A percentile compares a stretch with the other conserved stretches of the same genome.
Conservation (phyloP, 169 alveolate species). For the Eimeria praecox region DNA sequence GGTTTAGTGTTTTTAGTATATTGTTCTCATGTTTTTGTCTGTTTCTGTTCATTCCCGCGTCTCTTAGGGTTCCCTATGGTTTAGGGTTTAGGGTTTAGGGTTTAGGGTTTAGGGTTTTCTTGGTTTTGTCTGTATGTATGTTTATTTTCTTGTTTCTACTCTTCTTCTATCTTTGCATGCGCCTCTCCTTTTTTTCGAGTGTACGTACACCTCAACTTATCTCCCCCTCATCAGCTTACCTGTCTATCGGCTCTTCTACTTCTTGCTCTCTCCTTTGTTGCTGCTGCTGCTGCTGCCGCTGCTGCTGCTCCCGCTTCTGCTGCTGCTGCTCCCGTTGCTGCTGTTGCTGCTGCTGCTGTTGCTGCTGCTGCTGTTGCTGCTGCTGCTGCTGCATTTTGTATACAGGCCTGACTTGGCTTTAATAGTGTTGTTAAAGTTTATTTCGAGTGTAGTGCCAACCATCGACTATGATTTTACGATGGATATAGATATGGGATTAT, state of each 20-base stretch:
- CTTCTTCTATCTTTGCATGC: no score
- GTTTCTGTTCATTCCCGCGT: no score
- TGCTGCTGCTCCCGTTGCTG: conserved; percentile 38
- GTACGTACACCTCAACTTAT: not conserved
- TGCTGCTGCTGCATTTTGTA: conserved; percentile 22
- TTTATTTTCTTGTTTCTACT: no score
- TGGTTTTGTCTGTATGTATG: not conserved
- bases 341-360: not conserved
- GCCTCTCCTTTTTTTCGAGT: not conserved
- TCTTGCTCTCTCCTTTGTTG: not conserved
- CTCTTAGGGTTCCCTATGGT: conserved; percentile 5
- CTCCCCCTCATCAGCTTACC: no score
- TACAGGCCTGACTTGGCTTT: conserved; percentile 88
- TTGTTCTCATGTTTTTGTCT: not conserved
- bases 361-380: conserved; percentile 44
- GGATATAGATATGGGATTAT: conserved; percentile 87
- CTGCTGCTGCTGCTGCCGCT: conserved; percentile 6
- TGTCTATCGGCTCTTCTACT: not conserved
- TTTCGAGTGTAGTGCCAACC: conserved; percentile 94
- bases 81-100: not conserved
- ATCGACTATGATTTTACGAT: conserved; percentile 94
- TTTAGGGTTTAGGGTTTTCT: not conserved
- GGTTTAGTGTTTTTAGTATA: no score
- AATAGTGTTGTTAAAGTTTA: conserved; percentile 91
- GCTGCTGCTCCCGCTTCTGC: not conserved